Percentiles rank a stretch among this genome's conserved stretches.
Evolutionary conservation across 805 yeast genomes (phyloP).

Genomic region (Wickerhamiella sorbophila): DNA sequence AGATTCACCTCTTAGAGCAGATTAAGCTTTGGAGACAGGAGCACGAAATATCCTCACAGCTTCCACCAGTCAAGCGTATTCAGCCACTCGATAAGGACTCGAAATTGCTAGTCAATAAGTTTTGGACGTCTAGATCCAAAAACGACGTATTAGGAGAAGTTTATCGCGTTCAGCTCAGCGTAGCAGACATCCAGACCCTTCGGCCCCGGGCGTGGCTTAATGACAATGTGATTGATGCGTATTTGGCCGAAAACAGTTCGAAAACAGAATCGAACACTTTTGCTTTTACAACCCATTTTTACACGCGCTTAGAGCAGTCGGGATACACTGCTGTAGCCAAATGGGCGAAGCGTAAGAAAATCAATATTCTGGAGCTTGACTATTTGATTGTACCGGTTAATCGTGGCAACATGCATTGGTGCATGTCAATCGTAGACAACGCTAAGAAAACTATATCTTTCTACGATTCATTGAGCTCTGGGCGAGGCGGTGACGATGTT

Average conservation of each 20-base stretch:
- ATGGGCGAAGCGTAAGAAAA: conserved; percentile 71
- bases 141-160: conserved; percentile 5
- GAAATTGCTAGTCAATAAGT: not conserved
- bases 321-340: conserved; percentile 73
- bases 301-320: conserved; percentile 47
- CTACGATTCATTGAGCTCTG: conserved; percentile 56
- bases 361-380: conserved; percentile 48
- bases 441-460: conserved; percentile 43
- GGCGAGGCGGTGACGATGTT: conserved; percentile 26
- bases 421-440: conserved; percentile 65
- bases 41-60: not conserved
- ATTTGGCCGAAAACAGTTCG: conserved; percentile 40
- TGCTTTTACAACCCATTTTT: conserved; percentile 82
- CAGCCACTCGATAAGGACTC: not conserved
- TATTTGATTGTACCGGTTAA: conserved; percentile 77
- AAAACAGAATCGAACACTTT: conserved; percentile 35
- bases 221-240: conserved; percentile 80
- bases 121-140: not conserved
- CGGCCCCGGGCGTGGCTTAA: conserved; percentile 70
- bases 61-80: not conserved
- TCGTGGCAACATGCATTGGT: conserved; percentile 78
- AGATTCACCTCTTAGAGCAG: not conserved
- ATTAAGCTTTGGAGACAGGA: not conserved
- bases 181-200: conserved; percentile 58
- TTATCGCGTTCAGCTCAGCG: conserved; percentile 41